phyloP scores from a whole-genome alignment of 169 alveolate species.

The Hepatocystis sp. region DNA sequence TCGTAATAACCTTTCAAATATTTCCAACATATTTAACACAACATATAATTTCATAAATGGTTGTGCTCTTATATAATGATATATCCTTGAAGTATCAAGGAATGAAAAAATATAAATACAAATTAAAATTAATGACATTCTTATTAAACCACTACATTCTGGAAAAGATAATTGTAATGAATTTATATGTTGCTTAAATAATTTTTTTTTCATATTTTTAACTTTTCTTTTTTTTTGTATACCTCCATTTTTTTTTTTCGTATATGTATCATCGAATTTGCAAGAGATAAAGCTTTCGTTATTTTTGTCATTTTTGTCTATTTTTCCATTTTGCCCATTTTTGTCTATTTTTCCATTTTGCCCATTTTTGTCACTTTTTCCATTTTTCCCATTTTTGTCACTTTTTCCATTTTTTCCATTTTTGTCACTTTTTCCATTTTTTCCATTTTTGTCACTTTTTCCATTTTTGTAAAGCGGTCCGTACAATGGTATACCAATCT shows the following conservation, averaged over 20 bases:
- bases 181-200: constrained; percentile 46
- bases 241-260: constrained; percentile 10
- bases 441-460: neutral
- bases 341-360: neutral
- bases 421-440: neutral
- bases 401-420: neutral
- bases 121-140: constrained; percentile 84
- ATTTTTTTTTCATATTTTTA: constrained; percentile 40
- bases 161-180: constrained; percentile 71
- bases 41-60: constrained; percentile 92
- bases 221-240: constrained; percentile 34
- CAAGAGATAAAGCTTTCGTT: constrained; percentile 5
- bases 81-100: constrained; percentile 90
- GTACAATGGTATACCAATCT: no score
- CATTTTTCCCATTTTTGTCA: constrained; percentile 5
- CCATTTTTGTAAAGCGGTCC: no score
- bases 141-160: constrained; percentile 81
- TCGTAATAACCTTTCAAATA: constrained; percentile 90
- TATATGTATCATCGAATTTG: constrained; percentile 12
- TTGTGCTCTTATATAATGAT: constrained; percentile 92
- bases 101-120: constrained; percentile 84
- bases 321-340: no score
- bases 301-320: no score
- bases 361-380: constrained; percentile 1
- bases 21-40: constrained; percentile 91